Base-by-base conservation (phyloP, 2,329 filamentous ascomycete genomes). In the Sphaceloma murrayae region DNA sequence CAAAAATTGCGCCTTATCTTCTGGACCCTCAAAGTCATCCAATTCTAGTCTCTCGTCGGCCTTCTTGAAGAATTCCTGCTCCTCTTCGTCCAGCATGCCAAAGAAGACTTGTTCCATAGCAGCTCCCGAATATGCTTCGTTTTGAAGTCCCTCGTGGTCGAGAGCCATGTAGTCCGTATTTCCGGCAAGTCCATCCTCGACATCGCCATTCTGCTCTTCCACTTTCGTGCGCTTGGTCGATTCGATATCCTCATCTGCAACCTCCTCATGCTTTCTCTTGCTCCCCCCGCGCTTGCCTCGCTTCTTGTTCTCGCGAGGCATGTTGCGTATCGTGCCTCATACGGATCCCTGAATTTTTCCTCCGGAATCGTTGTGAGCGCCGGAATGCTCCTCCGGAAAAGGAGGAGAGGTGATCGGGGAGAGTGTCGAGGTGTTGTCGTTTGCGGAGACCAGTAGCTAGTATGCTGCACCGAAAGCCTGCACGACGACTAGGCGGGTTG, bases 1-100 rank as follows among this genome's bases (percentile, higher is more conserved):
- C 34, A 96, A 61, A 55, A 74, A 74, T 14, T 67, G 55, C 6
- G 55, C 52, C 45, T 67, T 64, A 51, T 71, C 68, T 53, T 94
- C 85, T 43, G 77, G 62, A 29, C 80, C 78, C 30, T 75, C 77
- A 60, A 96, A 96, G 60, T 89, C 78, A 65, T 96, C 91, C 53
- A 85, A 65, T 62, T 94, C 88, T 48, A 98, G 78, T 66, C 93
- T 73, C 61, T 93, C 83, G 67, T 93, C 88, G 44, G 88, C 87
- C 36, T 79, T 78, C 53, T 85, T 82, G 64, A 96, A 98, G 63
- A 95, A 95, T 62, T 95, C 88, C 59, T 94, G 86, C 68, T 98
- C 91, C 53, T 93, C 78, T 45, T 93, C 82, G 55, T 86, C 83
- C 18, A 98, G 79, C 70, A 95, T 80, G 51, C 91, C 91, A 56